Base-by-base conservation (phyloP, 1,284 basidiomycete genomes). In the Fomitiporia mediterranea region DNA sequence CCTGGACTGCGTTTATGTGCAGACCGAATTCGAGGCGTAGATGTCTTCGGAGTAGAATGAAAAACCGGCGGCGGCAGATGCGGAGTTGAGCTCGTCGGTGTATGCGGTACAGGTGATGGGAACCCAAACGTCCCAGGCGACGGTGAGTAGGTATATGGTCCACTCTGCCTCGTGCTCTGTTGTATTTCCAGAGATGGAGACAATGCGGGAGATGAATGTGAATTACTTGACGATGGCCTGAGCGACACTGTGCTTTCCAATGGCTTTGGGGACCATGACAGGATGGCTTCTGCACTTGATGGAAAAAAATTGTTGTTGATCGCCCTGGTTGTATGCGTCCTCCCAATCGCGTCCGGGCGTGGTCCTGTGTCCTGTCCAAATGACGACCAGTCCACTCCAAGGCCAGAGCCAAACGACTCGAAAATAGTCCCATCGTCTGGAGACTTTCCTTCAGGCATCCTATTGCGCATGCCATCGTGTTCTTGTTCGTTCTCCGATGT, bases 251-350 rank as follows among this genome's bases (percentile, higher is more conserved):
- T 25, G 25, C 40, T 37, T 35, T 38, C 51, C 9, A 51, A 34
- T 27, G 43, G 32, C 30, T 47, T 52, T 19, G 56, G 56, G 13
- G 56, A 57, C 56, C 56, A 57, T 2, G 56, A 57, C 43, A 57
- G 53, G 17, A 34, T 27, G 6, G 50, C 51, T 30, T 53, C 43
- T 47, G 34, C 23, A 44, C 27, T 44, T 30, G 40, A 28, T 55
- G 21, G 53, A 30, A 21, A 47, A n/a, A 47, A 38, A 55, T 49
- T 38, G 17, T 21, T 35, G 11, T 35, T 27, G 27, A 39, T 28
- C n/a, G 19, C 27, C 25, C 25, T 40, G n/a, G 11, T 43, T 11
- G 19, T 30, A 30, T 34, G 55, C 39, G 28, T 28, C 30, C 49
- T 38, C 15, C n/a, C 39, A 23, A 43, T 30, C 19, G n/a, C 30